phyloP scores from a whole-genome alignment of 225 moss, liverwort and hornwort genomes.

The Pleurozium schreberi region DNA sequence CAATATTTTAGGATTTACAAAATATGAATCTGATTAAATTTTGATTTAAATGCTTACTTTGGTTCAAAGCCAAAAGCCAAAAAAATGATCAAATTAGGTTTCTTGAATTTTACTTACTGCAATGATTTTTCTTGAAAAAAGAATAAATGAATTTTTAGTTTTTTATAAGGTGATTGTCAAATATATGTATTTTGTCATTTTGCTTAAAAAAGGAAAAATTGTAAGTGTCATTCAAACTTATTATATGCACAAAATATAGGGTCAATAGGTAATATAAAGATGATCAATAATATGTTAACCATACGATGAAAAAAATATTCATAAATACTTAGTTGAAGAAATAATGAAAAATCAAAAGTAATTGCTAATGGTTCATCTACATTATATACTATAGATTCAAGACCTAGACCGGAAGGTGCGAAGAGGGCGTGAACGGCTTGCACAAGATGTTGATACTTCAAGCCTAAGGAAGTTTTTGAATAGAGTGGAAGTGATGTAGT shows the following conservation, averaged over 20 bases:
- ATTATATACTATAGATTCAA: constrained; percentile 33
- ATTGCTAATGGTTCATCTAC: background rate
- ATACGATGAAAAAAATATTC: background rate
- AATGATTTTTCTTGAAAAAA: background rate
- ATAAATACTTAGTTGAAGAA: background rate
- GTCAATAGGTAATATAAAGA: background rate
- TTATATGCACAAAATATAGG: background rate
- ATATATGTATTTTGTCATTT: too few species aligned
- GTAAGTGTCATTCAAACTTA: fast-evolving
- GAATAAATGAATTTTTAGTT: background rate
- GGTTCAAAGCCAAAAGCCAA: background rate
- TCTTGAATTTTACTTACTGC: background rate
- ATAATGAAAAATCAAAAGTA: background rate
- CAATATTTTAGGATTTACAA: background rate
- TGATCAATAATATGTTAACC: background rate
- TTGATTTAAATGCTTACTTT: background rate
- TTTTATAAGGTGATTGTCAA: background rate
- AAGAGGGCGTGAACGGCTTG: constrained; percentile 78
- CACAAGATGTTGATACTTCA: constrained; percentile 68
- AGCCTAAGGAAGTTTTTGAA: background rate
- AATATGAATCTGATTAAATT: too few species aligned
- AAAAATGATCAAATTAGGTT: too few species aligned
- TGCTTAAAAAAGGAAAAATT: background rate
- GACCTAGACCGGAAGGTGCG: constrained; percentile 89
- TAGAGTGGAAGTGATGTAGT: background rate